Conservation (phyloP, 441 rosid genomes). For the Eruca vesicaria region DNA sequence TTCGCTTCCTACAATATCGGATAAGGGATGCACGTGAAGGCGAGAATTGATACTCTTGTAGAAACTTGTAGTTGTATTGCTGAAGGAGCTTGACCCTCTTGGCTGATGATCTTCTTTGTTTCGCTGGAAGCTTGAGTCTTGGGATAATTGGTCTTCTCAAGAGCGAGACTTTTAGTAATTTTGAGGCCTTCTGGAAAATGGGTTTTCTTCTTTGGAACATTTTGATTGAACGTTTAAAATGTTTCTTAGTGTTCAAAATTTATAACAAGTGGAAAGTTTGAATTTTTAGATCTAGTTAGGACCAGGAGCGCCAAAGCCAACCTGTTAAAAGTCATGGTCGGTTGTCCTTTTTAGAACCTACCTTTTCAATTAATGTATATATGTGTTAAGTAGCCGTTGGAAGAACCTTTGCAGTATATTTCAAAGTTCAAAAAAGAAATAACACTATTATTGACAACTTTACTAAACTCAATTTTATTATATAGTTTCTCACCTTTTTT, state of each 20-base stretch:
- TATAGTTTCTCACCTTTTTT: neutral
- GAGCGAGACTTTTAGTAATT: constrained; percentile 33
- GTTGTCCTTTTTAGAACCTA: constrained; percentile 32
- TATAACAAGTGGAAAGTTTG: neutral
- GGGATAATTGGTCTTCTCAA: constrained; percentile 42
- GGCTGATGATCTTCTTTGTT: constrained; percentile 32
- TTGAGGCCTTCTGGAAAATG: constrained; percentile 43
- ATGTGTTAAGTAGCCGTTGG: constrained; percentile 46
- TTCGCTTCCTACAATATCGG: neutral
- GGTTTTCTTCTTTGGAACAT: constrained; percentile 40
- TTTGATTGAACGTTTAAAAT: neutral
- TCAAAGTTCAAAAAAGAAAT: neutral
- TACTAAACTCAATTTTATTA: neutral
- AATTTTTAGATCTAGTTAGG: constrained; percentile 14
- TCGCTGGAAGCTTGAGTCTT: constrained; percentile 37
- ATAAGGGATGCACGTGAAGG: constrained; percentile 39
- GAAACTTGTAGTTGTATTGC: constrained; percentile 37
- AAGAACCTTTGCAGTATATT: neutral
- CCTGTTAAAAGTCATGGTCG: constrained; percentile 53
- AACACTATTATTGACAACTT: neutral
- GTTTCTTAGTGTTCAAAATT: neutral
- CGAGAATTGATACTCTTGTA: constrained; percentile 44
- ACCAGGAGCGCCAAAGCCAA: constrained; percentile 35
- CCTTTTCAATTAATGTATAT: neutral
- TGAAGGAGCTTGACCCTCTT: constrained; percentile 37